Evolutionary conservation across 495 filamentous ascomycete species (phyloP).

Genomic region (Neurospora pannonica): DNA sequence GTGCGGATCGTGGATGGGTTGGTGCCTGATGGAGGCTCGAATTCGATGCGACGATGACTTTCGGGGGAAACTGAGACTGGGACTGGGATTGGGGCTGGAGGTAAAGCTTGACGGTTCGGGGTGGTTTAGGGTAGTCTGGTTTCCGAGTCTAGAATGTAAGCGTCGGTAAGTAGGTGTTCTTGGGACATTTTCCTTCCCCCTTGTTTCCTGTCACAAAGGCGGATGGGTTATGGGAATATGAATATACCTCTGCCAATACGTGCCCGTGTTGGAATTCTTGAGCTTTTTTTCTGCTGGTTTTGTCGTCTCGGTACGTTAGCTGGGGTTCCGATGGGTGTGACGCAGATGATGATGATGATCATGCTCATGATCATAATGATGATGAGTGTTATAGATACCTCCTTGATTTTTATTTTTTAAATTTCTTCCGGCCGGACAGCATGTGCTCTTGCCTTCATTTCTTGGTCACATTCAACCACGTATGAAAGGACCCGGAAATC

Average conservation of each 20-base stretch:
- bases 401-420: neutral
- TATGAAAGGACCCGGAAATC: neutral
- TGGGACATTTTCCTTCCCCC: neutral
- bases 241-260: neutral
- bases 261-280: neutral
- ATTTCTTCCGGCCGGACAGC: neutral
- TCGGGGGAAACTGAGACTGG: neutral
- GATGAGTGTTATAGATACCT: neutral
- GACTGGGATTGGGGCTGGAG: neutral
- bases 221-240: neutral
- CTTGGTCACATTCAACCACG: neutral
- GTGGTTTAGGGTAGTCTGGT: neutral
- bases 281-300: neutral
- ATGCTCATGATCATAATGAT: neutral
- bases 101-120: neutral
- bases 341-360: neutral
- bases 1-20: neutral
- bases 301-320: neutral
- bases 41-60: neutral
- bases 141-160: neutral
- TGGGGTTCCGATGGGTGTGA: neutral
- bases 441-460: neutral
- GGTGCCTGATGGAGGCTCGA: neutral
- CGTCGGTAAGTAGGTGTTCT: neutral
- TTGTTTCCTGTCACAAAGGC: neutral